phyloP scores from a whole-genome alignment of 371 early-diverging fungal species.

The Mortierella sp. region DNA sequence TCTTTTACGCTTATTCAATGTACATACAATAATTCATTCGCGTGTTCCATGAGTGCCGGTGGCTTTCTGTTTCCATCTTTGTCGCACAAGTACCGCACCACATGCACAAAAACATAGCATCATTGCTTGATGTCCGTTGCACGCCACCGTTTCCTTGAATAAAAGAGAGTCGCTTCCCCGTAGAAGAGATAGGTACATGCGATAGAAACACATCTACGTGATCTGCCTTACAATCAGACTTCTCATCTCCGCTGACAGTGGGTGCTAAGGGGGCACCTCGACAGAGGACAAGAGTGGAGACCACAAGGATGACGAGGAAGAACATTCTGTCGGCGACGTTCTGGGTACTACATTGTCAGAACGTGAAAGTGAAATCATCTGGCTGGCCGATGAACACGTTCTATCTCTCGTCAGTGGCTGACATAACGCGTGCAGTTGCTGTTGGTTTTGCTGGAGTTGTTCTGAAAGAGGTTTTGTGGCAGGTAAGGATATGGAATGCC shows the following conservation, averaged over 20 bases:
- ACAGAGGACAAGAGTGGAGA: background rate
- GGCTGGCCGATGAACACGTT: slow-evolving; percentile 1
- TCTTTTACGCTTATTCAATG: no score
- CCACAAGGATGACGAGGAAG: background rate
- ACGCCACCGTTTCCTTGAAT: no score
- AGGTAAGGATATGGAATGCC: slow-evolving; percentile 22
- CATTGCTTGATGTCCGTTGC: no score
- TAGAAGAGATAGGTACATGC: no score
- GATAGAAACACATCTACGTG: no score
- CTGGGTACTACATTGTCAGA: background rate
- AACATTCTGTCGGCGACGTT: background rate
- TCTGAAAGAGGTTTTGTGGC: slow-evolving; percentile 4
- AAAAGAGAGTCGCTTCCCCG: no score
- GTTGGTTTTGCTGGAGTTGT: slow-evolving; percentile 5
- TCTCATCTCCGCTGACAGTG: slow-evolving; percentile 1
- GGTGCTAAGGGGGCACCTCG: no score
- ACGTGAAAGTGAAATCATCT: background rate
- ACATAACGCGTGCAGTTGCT: background rate
- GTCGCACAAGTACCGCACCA: no score
- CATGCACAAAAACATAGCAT: no score
- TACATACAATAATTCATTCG: no score
- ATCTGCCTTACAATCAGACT: background rate
- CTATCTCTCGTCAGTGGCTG: background rate
- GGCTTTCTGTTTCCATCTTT: no score
- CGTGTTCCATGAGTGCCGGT: no score